Evolutionary conservation across 306 rosid species (phyloP).

Genomic region (Aeschynomene evenia): DNA sequence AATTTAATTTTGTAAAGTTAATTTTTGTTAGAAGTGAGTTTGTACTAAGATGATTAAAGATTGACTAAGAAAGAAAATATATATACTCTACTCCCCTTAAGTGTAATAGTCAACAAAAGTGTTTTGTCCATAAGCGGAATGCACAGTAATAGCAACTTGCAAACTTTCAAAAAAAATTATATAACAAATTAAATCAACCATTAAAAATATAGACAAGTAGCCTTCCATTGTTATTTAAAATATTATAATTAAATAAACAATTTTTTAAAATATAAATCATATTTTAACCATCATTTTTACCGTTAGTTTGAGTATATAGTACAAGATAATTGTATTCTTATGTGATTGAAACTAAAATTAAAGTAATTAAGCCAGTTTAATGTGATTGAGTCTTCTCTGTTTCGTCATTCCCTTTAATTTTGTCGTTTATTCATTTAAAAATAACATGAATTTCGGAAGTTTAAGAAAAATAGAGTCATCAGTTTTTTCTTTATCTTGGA

Average conservation of each 20-base stretch:
- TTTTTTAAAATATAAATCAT: too few relatives aligned
- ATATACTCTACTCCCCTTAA: too few relatives aligned
- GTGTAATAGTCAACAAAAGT: too few relatives aligned
- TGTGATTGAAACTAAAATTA: not conserved
- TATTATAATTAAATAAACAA: not conserved
- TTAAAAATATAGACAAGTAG: not conserved
- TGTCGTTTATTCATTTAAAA: constrained; percentile 13
- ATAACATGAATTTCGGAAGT: not conserved
- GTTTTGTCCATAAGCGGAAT: too few relatives aligned
- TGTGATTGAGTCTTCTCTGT: not conserved
- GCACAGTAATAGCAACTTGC: not conserved
- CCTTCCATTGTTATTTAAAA: not conserved
- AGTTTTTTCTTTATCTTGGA: not conserved
- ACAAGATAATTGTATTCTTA: not conserved
- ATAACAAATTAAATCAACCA: not conserved
- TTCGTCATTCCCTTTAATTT: not conserved
- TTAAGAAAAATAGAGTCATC: not conserved
- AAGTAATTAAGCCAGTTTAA: not conserved
- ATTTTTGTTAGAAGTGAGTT: too few relatives aligned
- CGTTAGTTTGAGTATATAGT: too few relatives aligned
- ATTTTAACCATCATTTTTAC: too few relatives aligned
- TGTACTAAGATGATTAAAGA: too few relatives aligned
- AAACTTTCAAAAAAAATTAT: not conserved
- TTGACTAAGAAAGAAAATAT: too few relatives aligned
- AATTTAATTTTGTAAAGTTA: too few relatives aligned